Evolutionary conservation across 352 stramenopile genomes (phyloP).

Genomic region (Phytopythium oedochilum): DNA sequence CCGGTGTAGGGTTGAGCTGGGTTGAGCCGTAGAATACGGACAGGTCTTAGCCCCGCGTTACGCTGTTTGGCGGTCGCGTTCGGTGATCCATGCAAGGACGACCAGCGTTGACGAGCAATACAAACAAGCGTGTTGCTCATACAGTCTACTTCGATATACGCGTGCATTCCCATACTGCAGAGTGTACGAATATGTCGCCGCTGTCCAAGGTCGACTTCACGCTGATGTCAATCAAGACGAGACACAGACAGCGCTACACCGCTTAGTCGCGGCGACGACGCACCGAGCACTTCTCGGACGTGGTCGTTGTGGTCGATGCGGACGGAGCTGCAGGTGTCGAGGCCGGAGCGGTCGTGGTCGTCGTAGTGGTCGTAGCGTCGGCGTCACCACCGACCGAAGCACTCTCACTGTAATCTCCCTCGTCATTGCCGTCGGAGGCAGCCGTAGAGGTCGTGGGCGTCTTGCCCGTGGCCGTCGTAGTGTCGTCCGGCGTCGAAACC

Average conservation of each 20-base stretch:
- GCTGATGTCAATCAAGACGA: neutral
- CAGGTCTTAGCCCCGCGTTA: neutral
- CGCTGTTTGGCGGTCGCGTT: neutral
- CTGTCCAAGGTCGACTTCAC: no score
- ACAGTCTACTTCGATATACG: no score
- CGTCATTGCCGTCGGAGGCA: neutral
- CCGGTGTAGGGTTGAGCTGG: no score
- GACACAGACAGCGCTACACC: neutral
- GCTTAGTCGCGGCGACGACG: constrained; percentile 3
- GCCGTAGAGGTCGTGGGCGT: neutral
- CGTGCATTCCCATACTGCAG: no score
- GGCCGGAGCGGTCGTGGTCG: neutral
- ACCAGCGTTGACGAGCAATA: no score
- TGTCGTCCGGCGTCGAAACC: neutral
- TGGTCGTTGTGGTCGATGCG: constrained; percentile 7
- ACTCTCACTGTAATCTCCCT: neutral
- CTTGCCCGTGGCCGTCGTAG: constrained; percentile 3
- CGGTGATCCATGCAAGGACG: no score
- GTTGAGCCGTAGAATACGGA: no score
- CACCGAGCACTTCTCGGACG: constrained; percentile 5
- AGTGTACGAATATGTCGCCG: no score
- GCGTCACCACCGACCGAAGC: constrained; percentile 1
- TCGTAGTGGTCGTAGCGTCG: constrained; percentile 2
- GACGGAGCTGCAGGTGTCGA: constrained; percentile 6
- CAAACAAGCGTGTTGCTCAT: no score